A percentile compares a stretch with the other conserved stretches of the same genome.
Evolutionary conservation across 208 protist species (phyloP).

Genomic region (Angomonas ambiguus): DNA sequence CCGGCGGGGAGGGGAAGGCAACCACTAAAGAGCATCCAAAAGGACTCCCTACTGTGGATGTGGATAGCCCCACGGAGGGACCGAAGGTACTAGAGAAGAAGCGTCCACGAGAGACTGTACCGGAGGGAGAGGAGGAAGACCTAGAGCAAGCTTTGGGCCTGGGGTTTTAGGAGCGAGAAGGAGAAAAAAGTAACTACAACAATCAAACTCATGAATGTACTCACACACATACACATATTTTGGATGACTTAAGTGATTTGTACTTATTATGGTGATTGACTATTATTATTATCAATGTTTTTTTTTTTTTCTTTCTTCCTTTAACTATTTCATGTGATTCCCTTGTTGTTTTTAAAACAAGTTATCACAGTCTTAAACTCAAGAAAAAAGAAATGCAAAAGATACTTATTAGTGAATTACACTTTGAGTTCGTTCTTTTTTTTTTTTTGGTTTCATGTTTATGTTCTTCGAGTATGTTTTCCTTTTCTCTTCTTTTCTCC

Average conservation of each 20-base stretch:
- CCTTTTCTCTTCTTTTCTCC: conserved; percentile 8
- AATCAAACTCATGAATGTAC: too few species aligned
- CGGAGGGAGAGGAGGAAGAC: conserved; percentile 39
- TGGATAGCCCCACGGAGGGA: neutral
- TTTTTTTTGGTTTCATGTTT: neutral
- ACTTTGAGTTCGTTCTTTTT: too few species aligned
- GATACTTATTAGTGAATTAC: too few species aligned
- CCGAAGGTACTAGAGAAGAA: neutral
- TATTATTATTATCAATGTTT: conserved; percentile 20
- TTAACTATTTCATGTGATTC: neutral
- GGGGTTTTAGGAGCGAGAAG: conserved; percentile 81
- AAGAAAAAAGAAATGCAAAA: too few species aligned
- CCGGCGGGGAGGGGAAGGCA: neutral
- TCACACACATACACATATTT: too few species aligned
- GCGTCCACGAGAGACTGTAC: neutral
- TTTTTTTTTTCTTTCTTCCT: conserved; percentile 14
- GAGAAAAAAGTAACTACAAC: too few species aligned
- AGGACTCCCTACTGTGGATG: neutral
- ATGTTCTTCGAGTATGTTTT: neutral
- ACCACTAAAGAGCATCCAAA: neutral
- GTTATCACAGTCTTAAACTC: too few species aligned
- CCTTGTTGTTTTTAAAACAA: too few species aligned
- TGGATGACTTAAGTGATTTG: too few species aligned
- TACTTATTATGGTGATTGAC: conserved; percentile 1
- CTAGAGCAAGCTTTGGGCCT: conserved; percentile 73